Conservation (phyloP, 2,329 filamentous ascomycete genomes). For the Trichophaea hybrida region DNA sequence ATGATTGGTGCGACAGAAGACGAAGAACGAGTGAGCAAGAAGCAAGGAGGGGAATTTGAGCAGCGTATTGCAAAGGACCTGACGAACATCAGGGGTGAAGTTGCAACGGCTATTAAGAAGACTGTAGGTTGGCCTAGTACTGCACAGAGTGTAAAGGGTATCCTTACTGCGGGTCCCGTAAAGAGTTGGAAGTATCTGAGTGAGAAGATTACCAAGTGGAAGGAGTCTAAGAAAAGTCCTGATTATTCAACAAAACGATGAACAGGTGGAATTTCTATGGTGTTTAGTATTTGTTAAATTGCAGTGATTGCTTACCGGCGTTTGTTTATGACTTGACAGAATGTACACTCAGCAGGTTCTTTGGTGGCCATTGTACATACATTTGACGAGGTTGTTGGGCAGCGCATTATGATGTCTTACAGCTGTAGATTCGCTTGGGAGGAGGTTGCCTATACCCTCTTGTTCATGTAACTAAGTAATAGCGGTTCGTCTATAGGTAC, state of each 20-base stretch:
- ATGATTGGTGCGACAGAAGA: slow-evolving; percentile 69
- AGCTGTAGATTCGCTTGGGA: too few species aligned
- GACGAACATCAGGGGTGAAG: slow-evolving; percentile 51
- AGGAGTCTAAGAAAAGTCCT: slow-evolving; percentile 26
- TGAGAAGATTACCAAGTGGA: slow-evolving; percentile 63
- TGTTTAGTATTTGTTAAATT: background rate
- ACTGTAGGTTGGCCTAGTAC: slow-evolving; percentile 90
- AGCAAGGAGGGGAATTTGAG: slow-evolving; percentile 74
- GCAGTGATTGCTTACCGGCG: background rate
- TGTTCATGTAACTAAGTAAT: too few species aligned
- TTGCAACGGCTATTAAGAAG: slow-evolving; percentile 64
- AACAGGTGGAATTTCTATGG: background rate
- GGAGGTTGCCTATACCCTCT: too few species aligned
- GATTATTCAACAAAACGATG: background rate
- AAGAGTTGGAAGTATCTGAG: slow-evolving; percentile 60
- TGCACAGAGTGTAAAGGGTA: slow-evolving; percentile 70
- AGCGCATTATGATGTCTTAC: too few species aligned
- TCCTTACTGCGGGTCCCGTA: slow-evolving; percentile 59
- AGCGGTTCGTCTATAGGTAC: too few species aligned
- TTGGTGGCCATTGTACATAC: background rate
- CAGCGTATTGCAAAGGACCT: slow-evolving; percentile 62
- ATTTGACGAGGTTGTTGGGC: too few species aligned
- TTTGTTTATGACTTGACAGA: background rate
- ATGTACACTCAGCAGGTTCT: background rate
- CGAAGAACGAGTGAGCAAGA: slow-evolving; percentile 53